Evolutionary conservation across 2,329 filamentous ascomycete genomes (phyloP), one percentile per base, ranked within the genome.

Genomic region (Colletotrichum shisoi): DNA sequence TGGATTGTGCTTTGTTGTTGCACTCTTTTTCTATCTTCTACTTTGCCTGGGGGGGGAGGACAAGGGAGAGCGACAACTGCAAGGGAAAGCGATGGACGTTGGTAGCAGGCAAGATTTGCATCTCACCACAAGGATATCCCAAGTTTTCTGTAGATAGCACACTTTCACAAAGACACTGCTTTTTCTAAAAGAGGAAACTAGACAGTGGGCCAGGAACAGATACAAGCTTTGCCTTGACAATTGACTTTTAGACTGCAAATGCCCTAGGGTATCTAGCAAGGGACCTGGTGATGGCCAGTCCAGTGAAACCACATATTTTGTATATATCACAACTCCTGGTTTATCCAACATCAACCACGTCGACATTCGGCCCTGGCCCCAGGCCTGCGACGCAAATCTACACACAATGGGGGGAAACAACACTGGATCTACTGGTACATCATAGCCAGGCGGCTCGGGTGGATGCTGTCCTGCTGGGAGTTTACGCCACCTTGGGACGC

Each of bases 381-480:
- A 37, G 19, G 27, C 13, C 4, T n/a, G 27, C 31, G n/a, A 13
- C 24, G 17, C 4, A 52, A 37, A 52, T 52, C 27, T 37, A 5
- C 31, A 37, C 17, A 15, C 13, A 2, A 19, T 19, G 13, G n/a
- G 17, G 37, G 17, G 6, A 7, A 34, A 31, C n/a, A 19, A 37
- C 17, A 4, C 17, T 4, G 7, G 8, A 31, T 53, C 54, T 60
- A 63, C 54, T 60, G 60, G 56, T 63, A 58, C 52, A 76, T 74
- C 70, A 70, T 71, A 12, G 70, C 81, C 63, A 82, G 75, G 34
- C 85, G 80, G 70, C 84, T 86, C 3, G 85, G 85, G 70, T 87
- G 85, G 52, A 87, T 81, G 63, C 75, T 76, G 49, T 77, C 76
- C 49, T 72, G 70, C 69, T 74, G 72, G 63, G 72, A 70, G 67